Conservation (phyloP, 148 eudicot genomes). For the Camellia japonica region DNA sequence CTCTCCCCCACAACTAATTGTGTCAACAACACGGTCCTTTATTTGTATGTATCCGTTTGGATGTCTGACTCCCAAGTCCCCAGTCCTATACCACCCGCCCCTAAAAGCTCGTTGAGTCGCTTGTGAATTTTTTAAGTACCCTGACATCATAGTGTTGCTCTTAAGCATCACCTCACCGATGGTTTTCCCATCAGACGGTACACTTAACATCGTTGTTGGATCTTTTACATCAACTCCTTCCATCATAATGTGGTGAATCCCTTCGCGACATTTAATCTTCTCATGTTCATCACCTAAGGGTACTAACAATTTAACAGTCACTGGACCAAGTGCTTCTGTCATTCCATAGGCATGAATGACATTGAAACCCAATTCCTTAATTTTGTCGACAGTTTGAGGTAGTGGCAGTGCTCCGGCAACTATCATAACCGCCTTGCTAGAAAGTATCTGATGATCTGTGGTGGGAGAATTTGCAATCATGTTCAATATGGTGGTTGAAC, state of each 20-base stretch:
- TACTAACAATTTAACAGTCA: constrained; percentile 2
- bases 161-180: constrained; percentile 35
- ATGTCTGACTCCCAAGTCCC: constrained; percentile 28
- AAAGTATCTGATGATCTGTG: constrained; percentile 13
- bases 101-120: constrained; percentile 28
- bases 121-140: constrained; percentile 29
- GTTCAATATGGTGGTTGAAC: constrained; percentile 56
- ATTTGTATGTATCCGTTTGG: constrained; percentile 25
- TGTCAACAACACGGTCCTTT: constrained; percentile 27
- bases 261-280: constrained; percentile 1
- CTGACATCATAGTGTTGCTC: constrained; percentile 34
- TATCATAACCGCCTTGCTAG: constrained; percentile 32
- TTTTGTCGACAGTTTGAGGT: constrained; percentile 22
- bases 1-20: constrained; percentile 12
- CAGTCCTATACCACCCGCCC: constrained; percentile 37
- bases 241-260: constrained; percentile 18
- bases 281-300: no score
- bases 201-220: constrained; percentile 26
- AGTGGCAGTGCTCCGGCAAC: constrained; percentile 64
- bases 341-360: constrained; percentile 32
- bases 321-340: constrained; percentile 37
- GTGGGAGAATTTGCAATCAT: constrained; percentile 33
- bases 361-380: constrained; percentile 24
- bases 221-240: constrained; percentile 43
- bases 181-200: constrained; percentile 33